These are phyloP conservation scores for Sherardia arvensis DNA, from an alignment of 257 asterid genomes.

Conservation along the genomic window DNA sequence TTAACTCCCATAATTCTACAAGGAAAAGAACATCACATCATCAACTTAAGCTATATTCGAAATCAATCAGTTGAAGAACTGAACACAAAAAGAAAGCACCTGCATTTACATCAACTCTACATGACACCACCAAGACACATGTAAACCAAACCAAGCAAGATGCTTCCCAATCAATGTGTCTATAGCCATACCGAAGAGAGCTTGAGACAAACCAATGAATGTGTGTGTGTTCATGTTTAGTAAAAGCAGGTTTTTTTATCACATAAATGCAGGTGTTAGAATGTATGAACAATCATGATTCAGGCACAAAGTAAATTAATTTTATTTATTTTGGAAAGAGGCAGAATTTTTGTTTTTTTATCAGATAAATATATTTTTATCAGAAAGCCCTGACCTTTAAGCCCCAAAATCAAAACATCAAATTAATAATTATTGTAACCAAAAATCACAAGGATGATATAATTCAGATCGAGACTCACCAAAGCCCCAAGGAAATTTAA, in stretches of 20 bases:
- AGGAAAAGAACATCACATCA: not conserved
- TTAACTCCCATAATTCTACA: conserved; percentile 51
- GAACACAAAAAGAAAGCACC: not conserved
- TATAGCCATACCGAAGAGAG: not conserved
- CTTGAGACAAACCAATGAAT: not conserved
- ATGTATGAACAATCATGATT: not conserved
- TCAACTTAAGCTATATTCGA: not conserved
- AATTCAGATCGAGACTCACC: conserved; percentile 34
- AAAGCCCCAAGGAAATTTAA: conserved; percentile 33
- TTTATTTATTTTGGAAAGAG: not conserved
- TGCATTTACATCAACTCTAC: too few relatives aligned
- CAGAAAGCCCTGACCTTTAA: conserved; percentile 59
- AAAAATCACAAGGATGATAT: conserved; percentile 3
- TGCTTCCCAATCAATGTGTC: too few relatives aligned
- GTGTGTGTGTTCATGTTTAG: not conserved
- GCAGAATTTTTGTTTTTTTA: not conserved
- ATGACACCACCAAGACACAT: not conserved
- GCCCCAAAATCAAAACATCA: not conserved
- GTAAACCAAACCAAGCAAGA: not conserved
- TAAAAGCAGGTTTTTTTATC: too few relatives aligned
- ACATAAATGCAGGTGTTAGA: too few relatives aligned
- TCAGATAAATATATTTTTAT: too few relatives aligned
- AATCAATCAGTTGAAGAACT: too few relatives aligned
- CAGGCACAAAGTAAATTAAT: not conserved
- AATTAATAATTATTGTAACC: not conserved